Evolutionary conservation across 176 grass and related monocot genomes (phyloP).

Genomic region (Phragmites australis): DNA sequence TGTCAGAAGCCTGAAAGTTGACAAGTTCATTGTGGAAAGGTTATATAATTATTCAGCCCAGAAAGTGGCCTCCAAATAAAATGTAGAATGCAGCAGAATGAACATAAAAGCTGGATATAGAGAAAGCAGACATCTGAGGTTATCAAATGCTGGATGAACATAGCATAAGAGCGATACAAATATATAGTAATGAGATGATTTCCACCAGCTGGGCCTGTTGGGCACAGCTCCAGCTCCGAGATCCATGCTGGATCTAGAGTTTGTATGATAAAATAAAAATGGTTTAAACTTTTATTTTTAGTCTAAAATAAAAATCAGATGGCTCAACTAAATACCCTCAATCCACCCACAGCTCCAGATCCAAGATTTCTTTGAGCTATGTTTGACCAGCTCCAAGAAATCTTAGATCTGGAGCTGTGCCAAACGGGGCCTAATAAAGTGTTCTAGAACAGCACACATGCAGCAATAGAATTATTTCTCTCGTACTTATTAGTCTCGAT

Average conservation of each 20-base stretch:
- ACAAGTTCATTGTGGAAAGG: conserved; percentile 35
- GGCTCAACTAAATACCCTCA: no score
- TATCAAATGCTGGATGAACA: not conserved
- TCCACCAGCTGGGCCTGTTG: no score
- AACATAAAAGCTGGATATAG: not conserved
- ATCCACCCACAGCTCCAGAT: no score
- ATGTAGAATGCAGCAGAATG: conserved; percentile 1
- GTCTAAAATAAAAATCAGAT: no score
- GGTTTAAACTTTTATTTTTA: no score
- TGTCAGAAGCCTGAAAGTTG: conserved; percentile 84
- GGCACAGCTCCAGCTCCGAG: no score
- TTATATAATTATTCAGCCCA: conserved; percentile 21
- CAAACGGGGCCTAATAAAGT: not conserved
- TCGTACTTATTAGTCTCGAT: not conserved
- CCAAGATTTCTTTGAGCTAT: no score
- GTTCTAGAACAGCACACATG: not conserved
- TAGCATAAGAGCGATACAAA: not conserved
- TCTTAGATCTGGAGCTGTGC: no score
- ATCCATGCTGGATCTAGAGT: no score
- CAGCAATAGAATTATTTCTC: not conserved
- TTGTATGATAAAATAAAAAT: no score
- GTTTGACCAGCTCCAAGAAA: no score
- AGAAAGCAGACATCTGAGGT: not conserved
- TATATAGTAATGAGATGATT: conserved; percentile 1
- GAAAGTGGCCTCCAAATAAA: conserved; percentile 4